Evolutionary conservation across 495 filamentous ascomycete genomes (phyloP).

Genomic region (Penicillium nucicola): DNA sequence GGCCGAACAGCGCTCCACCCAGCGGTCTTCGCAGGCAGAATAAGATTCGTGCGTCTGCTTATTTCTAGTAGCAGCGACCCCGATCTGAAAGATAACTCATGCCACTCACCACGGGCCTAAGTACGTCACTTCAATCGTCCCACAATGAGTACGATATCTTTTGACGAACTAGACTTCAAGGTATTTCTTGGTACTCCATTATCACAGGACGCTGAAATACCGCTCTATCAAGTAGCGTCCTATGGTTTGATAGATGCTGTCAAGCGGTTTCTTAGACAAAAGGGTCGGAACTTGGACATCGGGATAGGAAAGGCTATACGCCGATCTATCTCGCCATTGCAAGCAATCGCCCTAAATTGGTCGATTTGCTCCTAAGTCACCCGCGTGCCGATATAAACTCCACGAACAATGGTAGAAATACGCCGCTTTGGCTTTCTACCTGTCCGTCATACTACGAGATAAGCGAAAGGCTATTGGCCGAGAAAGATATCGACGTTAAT

Average conservation of each 20-base stretch:
- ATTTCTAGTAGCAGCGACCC: slow-evolving; percentile 3
- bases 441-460: slow-evolving; percentile 3
- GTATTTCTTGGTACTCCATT: not conserved
- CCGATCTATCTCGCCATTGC: slow-evolving; percentile 11
- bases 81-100: slow-evolving; percentile 1
- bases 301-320: slow-evolving; percentile 8
- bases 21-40: slow-evolving; percentile 4
- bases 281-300: not conserved
- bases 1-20: slow-evolving; percentile 4
- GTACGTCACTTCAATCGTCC: not conserved
- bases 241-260: slow-evolving; percentile 5
- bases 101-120: slow-evolving; percentile 6
- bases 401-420: slow-evolving; percentile 6
- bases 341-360: not conserved
- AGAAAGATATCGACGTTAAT: slow-evolving; percentile 7
- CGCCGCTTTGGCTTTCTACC: slow-evolving; percentile 10
- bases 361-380: slow-evolving; percentile 8
- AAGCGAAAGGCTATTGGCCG: slow-evolving; percentile 4
- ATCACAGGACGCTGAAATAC: slow-evolving; percentile 4
- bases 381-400: not conserved
- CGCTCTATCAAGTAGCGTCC: slow-evolving; percentile 4
- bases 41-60: slow-evolving; percentile 4
- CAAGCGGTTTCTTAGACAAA: slow-evolving; percentile 4
- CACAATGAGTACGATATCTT: slow-evolving; percentile 1
- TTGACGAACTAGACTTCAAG: not conserved